phyloP scores from a whole-genome alignment of 2,329 filamentous ascomycete species.

The Colletotrichum ledebouriae region DNA sequence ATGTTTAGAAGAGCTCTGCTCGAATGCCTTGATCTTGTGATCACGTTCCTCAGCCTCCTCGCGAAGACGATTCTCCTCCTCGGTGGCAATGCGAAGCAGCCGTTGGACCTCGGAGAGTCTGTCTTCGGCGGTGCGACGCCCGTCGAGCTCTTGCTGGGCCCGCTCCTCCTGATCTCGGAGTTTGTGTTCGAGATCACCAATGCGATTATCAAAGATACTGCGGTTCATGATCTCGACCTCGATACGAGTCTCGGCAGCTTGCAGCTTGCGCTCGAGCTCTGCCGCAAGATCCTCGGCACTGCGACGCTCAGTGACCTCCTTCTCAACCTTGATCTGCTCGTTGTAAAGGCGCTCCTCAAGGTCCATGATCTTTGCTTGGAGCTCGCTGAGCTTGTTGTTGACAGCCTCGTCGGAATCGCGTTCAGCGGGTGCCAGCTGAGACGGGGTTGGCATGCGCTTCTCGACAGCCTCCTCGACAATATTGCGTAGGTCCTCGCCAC shows the following conservation, averaged over 20 bases:
- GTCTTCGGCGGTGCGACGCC: slow-evolving; percentile 78
- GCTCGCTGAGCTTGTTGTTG: slow-evolving; percentile 67
- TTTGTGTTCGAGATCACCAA: slow-evolving; percentile 78
- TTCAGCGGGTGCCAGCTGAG: slow-evolving; percentile 40
- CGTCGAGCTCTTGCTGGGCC: slow-evolving; percentile 73
- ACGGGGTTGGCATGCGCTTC: slow-evolving; percentile 66
- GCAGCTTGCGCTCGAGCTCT: slow-evolving; percentile 67
- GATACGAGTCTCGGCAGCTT: slow-evolving; percentile 69
- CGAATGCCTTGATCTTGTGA: slow-evolving; percentile 71
- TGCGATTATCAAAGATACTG: slow-evolving; percentile 70
- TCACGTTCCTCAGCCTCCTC: slow-evolving; percentile 78
- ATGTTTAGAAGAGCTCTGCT: slow-evolving; percentile 67
- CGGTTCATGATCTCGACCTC: slow-evolving; percentile 73
- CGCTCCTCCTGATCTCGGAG: slow-evolving; percentile 73
- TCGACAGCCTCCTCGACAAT: slow-evolving; percentile 75
- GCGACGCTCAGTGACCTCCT: slow-evolving; percentile 63
- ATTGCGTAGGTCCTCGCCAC: slow-evolving; percentile 68
- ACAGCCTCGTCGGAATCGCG: slow-evolving; percentile 59
- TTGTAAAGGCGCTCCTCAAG: slow-evolving; percentile 69
- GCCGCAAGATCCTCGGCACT: slow-evolving; percentile 66
- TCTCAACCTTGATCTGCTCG: slow-evolving; percentile 63
- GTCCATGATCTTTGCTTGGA: slow-evolving; percentile 71
- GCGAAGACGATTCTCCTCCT: slow-evolving; percentile 78
- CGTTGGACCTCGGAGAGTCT: slow-evolving; percentile 79
- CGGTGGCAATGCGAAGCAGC: slow-evolving; percentile 76